These are phyloP conservation scores for Adenanthera pavonina DNA, from an alignment of 306 rosid species.

Conservation along the genomic window DNA sequence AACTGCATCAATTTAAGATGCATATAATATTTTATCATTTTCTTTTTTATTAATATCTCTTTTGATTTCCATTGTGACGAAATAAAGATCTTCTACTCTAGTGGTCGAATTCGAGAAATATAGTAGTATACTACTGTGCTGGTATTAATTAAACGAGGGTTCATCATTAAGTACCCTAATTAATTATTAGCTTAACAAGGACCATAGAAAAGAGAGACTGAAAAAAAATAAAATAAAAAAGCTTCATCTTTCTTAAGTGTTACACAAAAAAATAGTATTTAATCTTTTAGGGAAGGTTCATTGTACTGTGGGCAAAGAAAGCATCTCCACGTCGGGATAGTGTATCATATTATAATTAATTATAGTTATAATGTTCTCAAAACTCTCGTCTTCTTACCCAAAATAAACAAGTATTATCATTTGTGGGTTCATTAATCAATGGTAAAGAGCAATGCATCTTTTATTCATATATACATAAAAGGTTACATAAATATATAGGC, in stretches of 20 bases:
- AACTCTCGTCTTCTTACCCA: slow-evolving; percentile 29
- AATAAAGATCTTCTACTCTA: not conserved
- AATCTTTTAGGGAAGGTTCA: slow-evolving; percentile 54
- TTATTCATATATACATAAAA: slow-evolving; percentile 20
- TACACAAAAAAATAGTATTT: slow-evolving; percentile 36
- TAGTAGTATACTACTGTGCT: not conserved
- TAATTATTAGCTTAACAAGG: slow-evolving; percentile 25
- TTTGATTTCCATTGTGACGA: slow-evolving; percentile 2
- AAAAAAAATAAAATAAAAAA: not conserved
- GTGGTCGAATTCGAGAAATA: not conserved
- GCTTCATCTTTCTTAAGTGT: slow-evolving; percentile 24
- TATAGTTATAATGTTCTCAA: not conserved
- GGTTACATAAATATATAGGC: not conserved
- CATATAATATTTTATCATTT: not conserved
- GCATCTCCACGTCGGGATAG: slow-evolving; percentile 46
- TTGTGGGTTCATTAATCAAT: slow-evolving; percentile 38
- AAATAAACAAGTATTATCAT: slow-evolving; percentile 28
- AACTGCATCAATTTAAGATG: slow-evolving; percentile 15
- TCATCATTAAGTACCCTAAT: slow-evolving; percentile 25
- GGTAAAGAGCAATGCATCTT: slow-evolving; percentile 34
- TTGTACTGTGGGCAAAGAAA: slow-evolving; percentile 45
- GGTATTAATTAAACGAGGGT: slow-evolving; percentile 28
- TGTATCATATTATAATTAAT: slow-evolving; percentile 34
- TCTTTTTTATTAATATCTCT: not conserved
- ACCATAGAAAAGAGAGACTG: not conserved